Evolutionary conservation across 768 basidiomycete species (phyloP), one percentile per base, ranked within the genome.

Genomic region (Chlorophyllum brunneum): DNA sequence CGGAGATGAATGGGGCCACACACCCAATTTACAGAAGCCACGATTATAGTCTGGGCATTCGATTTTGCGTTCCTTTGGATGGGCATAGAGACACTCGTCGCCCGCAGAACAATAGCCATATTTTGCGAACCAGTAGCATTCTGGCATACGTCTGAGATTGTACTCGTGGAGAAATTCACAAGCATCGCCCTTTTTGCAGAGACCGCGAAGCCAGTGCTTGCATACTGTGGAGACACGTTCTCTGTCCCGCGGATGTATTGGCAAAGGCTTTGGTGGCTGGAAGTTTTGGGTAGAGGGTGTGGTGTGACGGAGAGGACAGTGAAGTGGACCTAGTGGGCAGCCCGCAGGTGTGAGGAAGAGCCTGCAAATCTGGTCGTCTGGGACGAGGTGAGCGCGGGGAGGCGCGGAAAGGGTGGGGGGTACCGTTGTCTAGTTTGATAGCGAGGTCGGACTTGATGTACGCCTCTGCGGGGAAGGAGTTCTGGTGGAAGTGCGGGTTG

Each of bases 121-220:
- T 68, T 95, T 97, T 46, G 92, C 92, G 67, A 85, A 98, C 94
- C 94, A 98, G 87, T 93, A 97, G 63, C 97, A 98, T 66, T 98
- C 92, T 5, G 97, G 97, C 95, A 98, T 98, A 55, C 92, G 86
- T 54, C 97, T 75, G 45, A 99, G 79, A 66, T 98, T 97, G 75
- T 98, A 99, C 72, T 98, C 97, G 70, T 99, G 97, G 65, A 98
- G 78, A 69, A 98, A 99, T 72, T 98, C 97, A 72, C 97, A 99
- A 22, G 88, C 86, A 64, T 95, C 90, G 48, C 94, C 95, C 68
- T 98, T 98, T 73, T 98, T 98, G 71, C 97, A 98, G 15, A 99
- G 77, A 11, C 97, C 97, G 51, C 97, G 83, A 37, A 99, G 81
- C 89, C 95, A 98, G 71, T 98, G 97, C 70, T 98, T 98, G 74